phyloP scores from a whole-genome alignment of 371 early-diverging fungal genomes.

The Actinomortierella wolfii region DNA sequence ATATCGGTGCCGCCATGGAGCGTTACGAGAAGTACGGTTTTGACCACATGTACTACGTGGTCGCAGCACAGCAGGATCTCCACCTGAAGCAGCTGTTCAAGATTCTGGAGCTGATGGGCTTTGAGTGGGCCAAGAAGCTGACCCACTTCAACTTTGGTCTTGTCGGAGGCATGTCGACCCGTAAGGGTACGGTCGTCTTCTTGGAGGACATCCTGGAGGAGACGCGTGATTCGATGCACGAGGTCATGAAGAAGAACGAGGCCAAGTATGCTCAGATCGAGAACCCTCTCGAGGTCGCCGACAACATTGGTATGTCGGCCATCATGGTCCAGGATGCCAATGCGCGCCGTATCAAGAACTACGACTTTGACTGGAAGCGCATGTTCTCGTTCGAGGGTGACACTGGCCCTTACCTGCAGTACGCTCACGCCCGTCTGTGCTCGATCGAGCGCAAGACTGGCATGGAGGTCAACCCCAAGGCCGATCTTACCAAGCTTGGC shows the following conservation, averaged over 20 bases:
- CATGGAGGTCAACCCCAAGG: slow-evolving; percentile 60
- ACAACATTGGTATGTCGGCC: slow-evolving; percentile 87
- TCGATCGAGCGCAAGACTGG: slow-evolving; percentile 90
- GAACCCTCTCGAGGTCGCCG: slow-evolving; percentile 82
- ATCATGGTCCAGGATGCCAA: slow-evolving; percentile 97
- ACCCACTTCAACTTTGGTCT: slow-evolving; percentile 98
- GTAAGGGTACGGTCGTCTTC: slow-evolving; percentile 98
- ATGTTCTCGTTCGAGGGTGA: slow-evolving; percentile 98
- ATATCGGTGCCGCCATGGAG: slow-evolving; percentile 97
- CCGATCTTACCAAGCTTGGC: slow-evolving; percentile 68
- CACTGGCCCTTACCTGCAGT: slow-evolving; percentile 99
- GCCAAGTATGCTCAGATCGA: slow-evolving; percentile 85
- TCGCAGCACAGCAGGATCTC: slow-evolving; percentile 94
- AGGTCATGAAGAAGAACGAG: slow-evolving; percentile 91
- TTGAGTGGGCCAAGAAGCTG: slow-evolving; percentile 81
- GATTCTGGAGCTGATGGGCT: slow-evolving; percentile 82
- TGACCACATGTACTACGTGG: slow-evolving; percentile 96
- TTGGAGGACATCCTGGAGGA: slow-evolving; percentile 96
- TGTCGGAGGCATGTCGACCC: slow-evolving; percentile 98
- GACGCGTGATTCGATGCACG: slow-evolving; percentile 92
- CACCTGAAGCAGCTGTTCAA: slow-evolving; percentile 98
- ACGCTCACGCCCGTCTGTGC: slow-evolving; percentile 94
- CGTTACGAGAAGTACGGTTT: slow-evolving; percentile 92
- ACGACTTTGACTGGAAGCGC: slow-evolving; percentile 94
- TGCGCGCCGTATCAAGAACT: slow-evolving; percentile 97